A percentile compares a stretch with the other conserved stretches of the same genome.
These are phyloP conservation scores for Ziziphus jujuba DNA, from an alignment of 306 rosid genomes.

Conservation along the genomic window DNA sequence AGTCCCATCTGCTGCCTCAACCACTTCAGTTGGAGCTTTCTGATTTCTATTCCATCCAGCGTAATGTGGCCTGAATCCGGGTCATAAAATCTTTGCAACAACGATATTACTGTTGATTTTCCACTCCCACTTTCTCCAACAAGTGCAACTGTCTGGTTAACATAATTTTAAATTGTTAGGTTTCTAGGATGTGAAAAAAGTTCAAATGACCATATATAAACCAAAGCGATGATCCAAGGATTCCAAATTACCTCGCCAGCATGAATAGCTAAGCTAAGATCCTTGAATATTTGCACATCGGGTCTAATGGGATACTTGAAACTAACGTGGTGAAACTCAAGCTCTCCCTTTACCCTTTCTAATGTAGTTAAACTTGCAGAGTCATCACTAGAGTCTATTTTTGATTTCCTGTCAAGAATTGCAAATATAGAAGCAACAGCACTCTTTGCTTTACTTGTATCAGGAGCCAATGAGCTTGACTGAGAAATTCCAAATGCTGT, in stretches of 20 bases:
- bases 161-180: conserved; percentile 15
- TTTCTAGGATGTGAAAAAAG: neutral
- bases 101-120: conserved; percentile 71
- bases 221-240: too few relatives aligned
- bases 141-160: conserved; percentile 69
- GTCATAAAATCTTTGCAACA: conserved; percentile 72
- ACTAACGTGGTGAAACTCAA: conserved; percentile 52
- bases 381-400: conserved; percentile 51
- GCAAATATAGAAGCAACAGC: conserved; percentile 66
- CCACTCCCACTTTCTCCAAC: conserved; percentile 93
- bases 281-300: conserved; percentile 50
- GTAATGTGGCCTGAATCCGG: conserved; percentile 65
- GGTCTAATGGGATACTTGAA: conserved; percentile 77
- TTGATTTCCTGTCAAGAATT: conserved; percentile 63
- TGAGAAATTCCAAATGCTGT: conserved; percentile 58
- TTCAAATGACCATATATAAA: neutral
- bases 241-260: conserved; percentile 56
- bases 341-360: conserved; percentile 58
- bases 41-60: conserved; percentile 60
- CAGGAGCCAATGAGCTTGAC: conserved; percentile 49
- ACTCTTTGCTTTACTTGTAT: conserved; percentile 50
- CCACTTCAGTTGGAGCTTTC: conserved; percentile 65
- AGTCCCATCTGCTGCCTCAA: conserved; percentile 75
- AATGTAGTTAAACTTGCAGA: conserved; percentile 35
- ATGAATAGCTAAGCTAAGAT: conserved; percentile 59